Conservation (phyloP, 345 rosid species). For the Cardamine resedifolia region DNA sequence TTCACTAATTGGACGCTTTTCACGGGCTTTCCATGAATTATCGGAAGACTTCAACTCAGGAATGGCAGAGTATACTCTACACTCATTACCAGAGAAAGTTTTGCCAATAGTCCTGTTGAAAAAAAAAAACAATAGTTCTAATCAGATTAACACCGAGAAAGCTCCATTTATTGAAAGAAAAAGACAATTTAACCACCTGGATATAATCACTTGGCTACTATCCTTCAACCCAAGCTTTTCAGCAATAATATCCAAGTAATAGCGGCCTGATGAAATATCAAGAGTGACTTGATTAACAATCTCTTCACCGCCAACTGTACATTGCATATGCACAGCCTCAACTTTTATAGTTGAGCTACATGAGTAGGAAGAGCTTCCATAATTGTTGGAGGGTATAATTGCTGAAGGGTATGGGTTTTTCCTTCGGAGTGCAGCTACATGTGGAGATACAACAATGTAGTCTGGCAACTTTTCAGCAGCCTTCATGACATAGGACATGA, state of each 20-base stretch:
- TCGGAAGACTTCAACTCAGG: slow-evolving; percentile 41
- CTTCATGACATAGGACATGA: slow-evolving; percentile 48
- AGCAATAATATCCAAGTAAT: slow-evolving; percentile 74
- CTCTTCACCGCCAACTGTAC: slow-evolving; percentile 40
- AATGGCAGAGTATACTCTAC: slow-evolving; percentile 61
- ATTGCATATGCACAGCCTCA: slow-evolving; percentile 55
- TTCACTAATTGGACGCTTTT: slow-evolving; percentile 25
- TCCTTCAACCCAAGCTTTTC: slow-evolving; percentile 55
- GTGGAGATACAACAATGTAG: slow-evolving; percentile 43
- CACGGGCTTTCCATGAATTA: slow-evolving; percentile 40
- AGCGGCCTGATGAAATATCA: slow-evolving; percentile 46
- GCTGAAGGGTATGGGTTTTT: slow-evolving; percentile 51
- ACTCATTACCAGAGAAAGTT: slow-evolving; percentile 71
- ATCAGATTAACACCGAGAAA: background rate
- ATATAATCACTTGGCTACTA: slow-evolving; percentile 57
- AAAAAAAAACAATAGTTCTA: slow-evolving; percentile 10
- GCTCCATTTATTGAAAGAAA: background rate
- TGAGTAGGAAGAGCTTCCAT: slow-evolving; percentile 38
- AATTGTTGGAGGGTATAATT: slow-evolving; percentile 43
- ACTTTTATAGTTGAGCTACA: slow-evolving; percentile 22
- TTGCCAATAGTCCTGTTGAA: slow-evolving; percentile 67
- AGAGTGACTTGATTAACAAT: slow-evolving; percentile 49
- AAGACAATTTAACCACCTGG: slow-evolving; percentile 50
- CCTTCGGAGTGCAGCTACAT: slow-evolving; percentile 49
- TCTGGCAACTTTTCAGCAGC: slow-evolving; percentile 60